These are phyloP conservation scores for Neurospora tetraspora DNA, from an alignment of 495 filamentous ascomycete species.

Conservation along the genomic window DNA sequence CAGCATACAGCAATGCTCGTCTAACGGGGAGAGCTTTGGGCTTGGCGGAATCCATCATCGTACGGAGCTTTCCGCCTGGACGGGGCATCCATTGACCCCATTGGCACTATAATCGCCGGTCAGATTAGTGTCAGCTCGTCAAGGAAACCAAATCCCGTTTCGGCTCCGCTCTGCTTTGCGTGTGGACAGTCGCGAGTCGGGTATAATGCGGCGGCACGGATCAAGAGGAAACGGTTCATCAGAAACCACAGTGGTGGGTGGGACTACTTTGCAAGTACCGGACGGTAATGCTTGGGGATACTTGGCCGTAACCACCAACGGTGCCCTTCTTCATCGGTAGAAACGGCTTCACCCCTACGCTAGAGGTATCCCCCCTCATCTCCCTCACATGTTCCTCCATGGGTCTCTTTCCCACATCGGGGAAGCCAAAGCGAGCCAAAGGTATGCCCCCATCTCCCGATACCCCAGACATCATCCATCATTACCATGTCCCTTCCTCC, in stretches of 20 bases:
- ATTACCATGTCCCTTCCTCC: background rate
- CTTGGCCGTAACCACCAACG: background rate
- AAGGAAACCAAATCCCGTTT: background rate
- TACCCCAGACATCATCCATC: background rate
- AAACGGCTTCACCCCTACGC: background rate
- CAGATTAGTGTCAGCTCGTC: background rate
- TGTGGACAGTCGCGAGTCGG: background rate
- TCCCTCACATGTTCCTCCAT: background rate
- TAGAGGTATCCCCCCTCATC: background rate
- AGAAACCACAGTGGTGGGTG: background rate
- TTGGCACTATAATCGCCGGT: background rate
- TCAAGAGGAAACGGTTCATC: background rate
- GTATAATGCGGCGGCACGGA: too few species aligned
- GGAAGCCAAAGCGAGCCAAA: too few species aligned
- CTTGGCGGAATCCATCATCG: background rate
- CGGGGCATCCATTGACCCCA: background rate
- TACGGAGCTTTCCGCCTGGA: background rate
- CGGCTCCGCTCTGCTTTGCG: background rate
- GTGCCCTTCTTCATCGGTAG: background rate
- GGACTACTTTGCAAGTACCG: background rate
- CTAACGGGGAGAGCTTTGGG: background rate
- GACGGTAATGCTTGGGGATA: background rate
- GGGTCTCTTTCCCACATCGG: background rate
- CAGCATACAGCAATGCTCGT: background rate
- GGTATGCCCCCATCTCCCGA: background rate